Conservation (phyloP, 768 basidiomycete genomes). For the Plicaturopsis crispa region DNA sequence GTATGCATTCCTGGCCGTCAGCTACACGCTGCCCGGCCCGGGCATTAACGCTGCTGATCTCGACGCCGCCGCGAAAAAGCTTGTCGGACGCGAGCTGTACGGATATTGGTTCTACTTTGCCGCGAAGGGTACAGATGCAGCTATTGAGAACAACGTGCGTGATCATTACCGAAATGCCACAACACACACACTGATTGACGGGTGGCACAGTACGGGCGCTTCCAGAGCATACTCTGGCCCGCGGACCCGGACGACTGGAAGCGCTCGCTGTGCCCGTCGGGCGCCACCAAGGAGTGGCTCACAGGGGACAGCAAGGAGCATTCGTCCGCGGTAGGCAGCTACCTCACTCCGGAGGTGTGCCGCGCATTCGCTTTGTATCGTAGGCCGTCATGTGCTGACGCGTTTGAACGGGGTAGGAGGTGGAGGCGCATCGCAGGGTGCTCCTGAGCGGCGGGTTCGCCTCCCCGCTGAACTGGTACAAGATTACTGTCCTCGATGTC, state of each 20-base stretch:
- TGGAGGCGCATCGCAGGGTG: slow-evolving; percentile 13
- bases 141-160: slow-evolving; percentile 31
- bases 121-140: slow-evolving; percentile 20
- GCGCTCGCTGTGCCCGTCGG: slow-evolving; percentile 26
- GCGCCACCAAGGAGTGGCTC: slow-evolving; percentile 28
- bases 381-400: neutral
- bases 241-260: slow-evolving; percentile 27
- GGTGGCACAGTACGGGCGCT: slow-evolving; percentile 27
- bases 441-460: slow-evolving; percentile 20
- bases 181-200: neutral
- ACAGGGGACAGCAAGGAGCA: slow-evolving; percentile 19
- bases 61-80: slow-evolving; percentile 12
- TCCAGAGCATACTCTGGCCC: slow-evolving; percentile 24
- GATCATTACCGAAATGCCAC: neutral
- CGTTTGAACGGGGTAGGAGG: slow-evolving; percentile 11
- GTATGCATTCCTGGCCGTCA: slow-evolving; percentile 29
- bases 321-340: slow-evolving; percentile 16
- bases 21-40: slow-evolving; percentile 23
- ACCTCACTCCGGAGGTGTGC: slow-evolving; percentile 22
- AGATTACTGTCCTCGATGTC: slow-evolving; percentile 15
- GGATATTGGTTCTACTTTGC: slow-evolving; percentile 32
- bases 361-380: neutral
- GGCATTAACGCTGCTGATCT: slow-evolving; percentile 19
- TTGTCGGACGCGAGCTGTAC: slow-evolving; percentile 20
- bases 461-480: slow-evolving; percentile 29